These are phyloP conservation scores for Aspergillus nidulans DNA, from an alignment of 495 filamentous ascomycete genomes.

Conservation along the genomic window DNA sequence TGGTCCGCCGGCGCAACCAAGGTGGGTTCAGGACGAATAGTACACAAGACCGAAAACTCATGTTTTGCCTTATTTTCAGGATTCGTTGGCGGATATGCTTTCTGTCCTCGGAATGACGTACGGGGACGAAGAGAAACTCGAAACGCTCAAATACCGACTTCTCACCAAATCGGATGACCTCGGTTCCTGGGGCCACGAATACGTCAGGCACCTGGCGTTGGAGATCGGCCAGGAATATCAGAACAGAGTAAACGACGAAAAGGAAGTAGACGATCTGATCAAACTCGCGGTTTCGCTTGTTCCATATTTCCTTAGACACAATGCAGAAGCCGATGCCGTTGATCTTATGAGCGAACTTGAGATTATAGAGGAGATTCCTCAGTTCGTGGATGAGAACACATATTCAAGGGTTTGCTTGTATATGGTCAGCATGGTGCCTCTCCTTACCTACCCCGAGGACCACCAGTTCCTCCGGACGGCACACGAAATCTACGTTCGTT, in stretches of 20 bases:
- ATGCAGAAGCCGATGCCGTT: slow-evolving; percentile 96
- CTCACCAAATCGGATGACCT: slow-evolving; percentile 87
- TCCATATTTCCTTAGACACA: slow-evolving; percentile 92
- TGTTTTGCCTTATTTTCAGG: slow-evolving; percentile 31
- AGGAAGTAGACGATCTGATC: slow-evolving; percentile 65
- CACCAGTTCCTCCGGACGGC: slow-evolving; percentile 87
- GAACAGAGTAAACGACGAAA: slow-evolving; percentile 65
- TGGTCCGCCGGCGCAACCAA: slow-evolving; percentile 83
- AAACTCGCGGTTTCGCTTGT: slow-evolving; percentile 80
- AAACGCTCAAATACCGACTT: slow-evolving; percentile 92
- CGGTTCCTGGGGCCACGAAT: slow-evolving; percentile 98
- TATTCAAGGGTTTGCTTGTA: slow-evolving; percentile 92
- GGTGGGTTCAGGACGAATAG: slow-evolving; percentile 37
- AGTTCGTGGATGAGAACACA: slow-evolving; percentile 89
- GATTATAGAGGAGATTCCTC: slow-evolving; percentile 87
- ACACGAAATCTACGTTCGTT: slow-evolving; percentile 85
- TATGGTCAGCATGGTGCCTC: slow-evolving; percentile 98
- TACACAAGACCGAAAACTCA: neutral
- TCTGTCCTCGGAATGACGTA: slow-evolving; percentile 99
- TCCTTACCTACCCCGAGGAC: slow-evolving; percentile 96
- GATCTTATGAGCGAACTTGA: slow-evolving; percentile 95
- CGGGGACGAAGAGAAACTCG: slow-evolving; percentile 90
- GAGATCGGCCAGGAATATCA: slow-evolving; percentile 94
- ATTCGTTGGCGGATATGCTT: slow-evolving; percentile 87
- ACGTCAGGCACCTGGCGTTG: slow-evolving; percentile 89